A percentile compares a stretch with the other conserved stretches of the same genome.
phyloP scores from a whole-genome alignment of 2,329 filamentous ascomycete genomes.

The Aschersonia sp. region DNA sequence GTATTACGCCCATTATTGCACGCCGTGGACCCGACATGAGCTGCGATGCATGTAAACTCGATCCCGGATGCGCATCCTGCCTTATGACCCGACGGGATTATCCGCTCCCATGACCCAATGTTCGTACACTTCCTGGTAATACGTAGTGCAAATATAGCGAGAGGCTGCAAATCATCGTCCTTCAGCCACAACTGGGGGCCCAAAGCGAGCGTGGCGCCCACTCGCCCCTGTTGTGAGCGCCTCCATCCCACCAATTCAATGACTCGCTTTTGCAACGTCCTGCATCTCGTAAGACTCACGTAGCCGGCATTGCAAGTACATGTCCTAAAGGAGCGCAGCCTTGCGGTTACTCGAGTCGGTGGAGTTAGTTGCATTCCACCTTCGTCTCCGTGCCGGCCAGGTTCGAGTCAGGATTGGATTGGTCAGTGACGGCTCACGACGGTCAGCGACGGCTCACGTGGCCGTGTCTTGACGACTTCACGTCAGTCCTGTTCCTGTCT shows the following conservation, averaged over 20 bases:
- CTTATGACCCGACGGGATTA: background rate
- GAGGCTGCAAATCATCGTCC: too few relatives aligned
- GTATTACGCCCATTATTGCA: background rate
- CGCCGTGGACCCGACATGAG: too few relatives aligned
- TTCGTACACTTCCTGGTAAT: background rate
- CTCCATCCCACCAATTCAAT: background rate
- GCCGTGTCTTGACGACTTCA: too few relatives aligned
- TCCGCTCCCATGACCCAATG: background rate
- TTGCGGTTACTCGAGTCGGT: too few relatives aligned
- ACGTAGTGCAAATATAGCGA: too few relatives aligned
- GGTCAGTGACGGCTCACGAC: too few relatives aligned
- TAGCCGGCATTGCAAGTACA: background rate
- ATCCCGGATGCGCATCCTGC: background rate
- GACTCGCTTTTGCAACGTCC: background rate
- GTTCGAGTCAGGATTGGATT: too few relatives aligned
- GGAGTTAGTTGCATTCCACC: too few relatives aligned
- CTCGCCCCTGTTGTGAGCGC: too few relatives aligned
- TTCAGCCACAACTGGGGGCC: background rate
- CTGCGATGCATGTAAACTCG: background rate
- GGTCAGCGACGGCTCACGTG: too few relatives aligned
- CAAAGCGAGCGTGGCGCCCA: background rate
- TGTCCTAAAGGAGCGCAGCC: background rate
- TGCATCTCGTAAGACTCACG: background rate
- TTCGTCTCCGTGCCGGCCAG: too few relatives aligned
- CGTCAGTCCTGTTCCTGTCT: too few relatives aligned